Evolutionary conservation across 495 filamentous ascomycete species (phyloP).

Genomic region (Emericellopsis terricola): DNA sequence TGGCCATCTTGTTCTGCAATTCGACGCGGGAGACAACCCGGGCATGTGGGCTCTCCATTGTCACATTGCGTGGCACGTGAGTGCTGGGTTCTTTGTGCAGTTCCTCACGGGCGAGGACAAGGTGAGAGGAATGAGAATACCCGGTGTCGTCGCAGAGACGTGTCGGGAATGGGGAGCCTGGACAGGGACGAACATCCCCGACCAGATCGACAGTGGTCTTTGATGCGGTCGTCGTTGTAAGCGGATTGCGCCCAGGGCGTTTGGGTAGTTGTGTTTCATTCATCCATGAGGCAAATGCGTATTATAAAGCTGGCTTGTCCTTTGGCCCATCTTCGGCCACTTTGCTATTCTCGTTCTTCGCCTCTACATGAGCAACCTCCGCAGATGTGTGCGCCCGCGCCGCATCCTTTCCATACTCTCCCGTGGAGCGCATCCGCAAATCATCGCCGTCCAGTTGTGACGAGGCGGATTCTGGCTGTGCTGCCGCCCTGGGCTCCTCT

Average conservation of each 20-base stretch:
- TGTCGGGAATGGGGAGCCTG: conserved; percentile 34
- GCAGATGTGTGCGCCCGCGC: too few relatives aligned
- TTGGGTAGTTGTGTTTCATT: too few relatives aligned
- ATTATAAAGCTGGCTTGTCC: too few relatives aligned
- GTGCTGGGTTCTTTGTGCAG: conserved; percentile 32
- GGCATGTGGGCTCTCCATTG: conserved; percentile 43
- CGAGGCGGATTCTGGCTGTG: too few relatives aligned
- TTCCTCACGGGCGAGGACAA: conserved; percentile 25
- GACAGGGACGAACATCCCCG: conserved; percentile 20
- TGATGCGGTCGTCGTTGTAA: conserved; percentile 7
- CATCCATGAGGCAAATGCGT: too few relatives aligned
- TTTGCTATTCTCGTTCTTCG: too few relatives aligned
- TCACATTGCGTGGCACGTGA: conserved; percentile 39
- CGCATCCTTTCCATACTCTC: too few relatives aligned
- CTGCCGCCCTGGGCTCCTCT: neutral
- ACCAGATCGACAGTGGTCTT: conserved; percentile 40
- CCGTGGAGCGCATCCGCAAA: too few relatives aligned
- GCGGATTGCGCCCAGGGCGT: too few relatives aligned
- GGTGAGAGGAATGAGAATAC: conserved; percentile 19
- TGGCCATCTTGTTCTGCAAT: conserved; percentile 30
- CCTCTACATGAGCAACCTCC: too few relatives aligned
- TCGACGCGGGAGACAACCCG: conserved; percentile 24
- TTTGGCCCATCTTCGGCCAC: too few relatives aligned
- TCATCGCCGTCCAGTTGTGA: too few relatives aligned
- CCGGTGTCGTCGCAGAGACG: conserved; percentile 19